A percentile compares a stretch with the other conserved stretches of the same genome.
These are phyloP conservation scores for Yarrowia deformans DNA, from an alignment of 805 yeast species.

Conservation along the genomic window DNA sequence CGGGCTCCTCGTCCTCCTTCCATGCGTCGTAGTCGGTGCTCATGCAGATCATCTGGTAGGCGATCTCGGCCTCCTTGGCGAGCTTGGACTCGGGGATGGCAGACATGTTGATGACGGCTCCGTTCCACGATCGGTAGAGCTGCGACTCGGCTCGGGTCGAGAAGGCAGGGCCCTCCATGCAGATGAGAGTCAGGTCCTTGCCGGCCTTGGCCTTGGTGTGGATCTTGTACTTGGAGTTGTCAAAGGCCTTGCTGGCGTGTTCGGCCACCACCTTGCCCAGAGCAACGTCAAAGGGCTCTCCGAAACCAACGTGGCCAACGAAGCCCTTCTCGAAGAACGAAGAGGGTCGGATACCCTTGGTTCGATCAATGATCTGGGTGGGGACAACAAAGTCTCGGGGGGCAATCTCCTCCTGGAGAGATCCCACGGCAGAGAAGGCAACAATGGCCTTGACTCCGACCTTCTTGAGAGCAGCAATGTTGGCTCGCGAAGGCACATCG, in stretches of 20 bases:
- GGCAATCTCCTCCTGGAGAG: conserved; percentile 82
- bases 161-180: conserved; percentile 99
- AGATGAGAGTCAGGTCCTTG: conserved; percentile 81
- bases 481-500: conserved; percentile 91
- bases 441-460: conserved; percentile 86
- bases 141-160: conserved; percentile 95
- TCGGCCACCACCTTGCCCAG: conserved; percentile 72
- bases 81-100: conserved; percentile 96
- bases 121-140: conserved; percentile 87
- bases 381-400: conserved; percentile 98
- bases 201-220: conserved; percentile 72
- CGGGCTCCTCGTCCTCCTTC: conserved; percentile 95
- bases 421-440: conserved; percentile 96
- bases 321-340: conserved; percentile 91
- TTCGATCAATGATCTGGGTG: conserved; percentile 93
- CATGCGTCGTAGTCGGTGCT: conserved; percentile 99
- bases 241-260: conserved; percentile 48
- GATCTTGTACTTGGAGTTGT: conserved; percentile 57
- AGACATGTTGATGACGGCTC: conserved; percentile 95
- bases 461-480: conserved; percentile 91
- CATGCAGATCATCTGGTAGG: conserved; percentile 99
- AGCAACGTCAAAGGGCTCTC: conserved; percentile 89
- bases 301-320: conserved; percentile 97
- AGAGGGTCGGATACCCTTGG: conserved; percentile 91
- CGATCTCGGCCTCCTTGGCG: conserved; percentile 96